Conservation (phyloP, 257 asterid genomes). For the Perilla frutescens region DNA sequence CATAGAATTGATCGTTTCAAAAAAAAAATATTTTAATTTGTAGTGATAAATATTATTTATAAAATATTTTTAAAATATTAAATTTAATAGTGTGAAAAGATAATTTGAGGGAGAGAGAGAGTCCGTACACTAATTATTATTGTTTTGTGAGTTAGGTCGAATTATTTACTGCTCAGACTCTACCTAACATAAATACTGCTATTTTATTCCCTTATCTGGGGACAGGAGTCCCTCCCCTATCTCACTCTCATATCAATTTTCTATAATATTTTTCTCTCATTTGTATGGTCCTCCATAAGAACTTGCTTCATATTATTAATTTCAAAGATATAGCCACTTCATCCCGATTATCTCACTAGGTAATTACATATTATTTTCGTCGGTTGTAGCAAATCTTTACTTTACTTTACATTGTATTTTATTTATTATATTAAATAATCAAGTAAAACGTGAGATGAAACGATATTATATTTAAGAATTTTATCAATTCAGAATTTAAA, state of each 20-base stretch:
- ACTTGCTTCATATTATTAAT: neutral
- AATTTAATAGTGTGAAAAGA: neutral
- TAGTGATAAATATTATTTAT: too few species aligned
- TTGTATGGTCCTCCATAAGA: neutral
- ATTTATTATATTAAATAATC: too few species aligned
- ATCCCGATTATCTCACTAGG: too few species aligned
- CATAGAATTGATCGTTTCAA: too few species aligned
- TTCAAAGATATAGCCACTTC: neutral
- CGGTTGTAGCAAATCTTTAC: neutral
- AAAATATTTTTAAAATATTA: neutral
- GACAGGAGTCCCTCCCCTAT: too few species aligned
- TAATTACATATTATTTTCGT: too few species aligned
- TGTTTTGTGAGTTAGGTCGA: constrained; percentile 36
- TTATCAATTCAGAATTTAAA: too few species aligned
- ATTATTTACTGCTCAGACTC: constrained; percentile 22
- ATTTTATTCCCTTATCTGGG: neutral
- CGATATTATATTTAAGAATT: too few species aligned
- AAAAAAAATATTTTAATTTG: too few species aligned
- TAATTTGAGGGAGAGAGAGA: neutral
- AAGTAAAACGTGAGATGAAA: neutral
- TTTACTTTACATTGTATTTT: neutral
- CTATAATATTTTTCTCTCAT: too few species aligned
- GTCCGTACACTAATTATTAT: constrained; percentile 39
- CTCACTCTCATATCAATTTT: too few species aligned
- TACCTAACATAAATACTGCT: neutral